Evolutionary conservation across 1,139 yeast species (phyloP), one percentile per base, ranked within the genome.

Genomic region (Suhomyces wounanorum): DNA sequence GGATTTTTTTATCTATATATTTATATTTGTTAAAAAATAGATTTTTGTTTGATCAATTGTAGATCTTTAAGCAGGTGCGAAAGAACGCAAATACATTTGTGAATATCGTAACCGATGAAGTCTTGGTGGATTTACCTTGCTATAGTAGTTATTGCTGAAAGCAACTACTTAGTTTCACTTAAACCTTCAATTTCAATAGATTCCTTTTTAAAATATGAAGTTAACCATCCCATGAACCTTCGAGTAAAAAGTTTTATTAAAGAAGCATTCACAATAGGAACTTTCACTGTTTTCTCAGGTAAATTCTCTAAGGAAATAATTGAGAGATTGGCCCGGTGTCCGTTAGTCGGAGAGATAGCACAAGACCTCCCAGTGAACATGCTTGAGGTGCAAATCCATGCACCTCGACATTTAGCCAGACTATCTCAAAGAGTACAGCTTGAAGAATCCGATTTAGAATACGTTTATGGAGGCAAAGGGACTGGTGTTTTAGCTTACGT

Each of bases 391-490:
- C 86, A 83, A 56, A 60, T 66, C 14, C 69, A 77, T 50, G 85
- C 91, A 0, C 92, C 95, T 0, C 68, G 89, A 43, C 95, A 87
- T 61, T 70, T 87, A 51, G 88, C 86, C 0, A 66, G 91, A 39
- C 58, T 86, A 3, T 85, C 91, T 1, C 82, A 84, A 54, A 66
- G 76, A 38, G 69, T 70, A 8, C 67, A 62, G 44, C 61, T 83
- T 50, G 55, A 52, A 47, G 49, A 62, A 44, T 46, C 59, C 48
- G 37, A 60, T 45, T 59, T 65, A 51, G 66, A 71, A 21, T 83
- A 78, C 55, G 65, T 60, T 51, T 85, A 79, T 58, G 74, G 77
- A 14, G 66, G 62, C 14, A 73, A 73, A 13, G 84, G 91, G 0
- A 58, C 67, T 8, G 82, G 78, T 14, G 87, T 89, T 0, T 79